phyloP scores from a whole-genome alignment of 345 rosid species.

The Citrus inodora region DNA sequence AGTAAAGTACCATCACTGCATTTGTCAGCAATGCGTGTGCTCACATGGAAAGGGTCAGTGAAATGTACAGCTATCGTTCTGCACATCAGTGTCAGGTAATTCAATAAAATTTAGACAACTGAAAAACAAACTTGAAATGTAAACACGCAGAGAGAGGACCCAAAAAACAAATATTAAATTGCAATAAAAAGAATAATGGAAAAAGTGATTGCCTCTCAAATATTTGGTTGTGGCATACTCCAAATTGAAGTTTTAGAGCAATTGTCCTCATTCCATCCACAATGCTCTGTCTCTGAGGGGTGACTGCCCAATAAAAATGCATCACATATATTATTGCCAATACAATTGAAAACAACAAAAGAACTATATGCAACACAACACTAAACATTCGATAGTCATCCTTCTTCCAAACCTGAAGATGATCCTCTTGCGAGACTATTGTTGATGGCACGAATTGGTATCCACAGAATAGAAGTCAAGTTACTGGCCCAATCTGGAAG shows the following conservation, averaged over 20 bases:
- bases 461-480: conserved; percentile 74
- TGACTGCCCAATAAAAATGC: conserved; percentile 44
- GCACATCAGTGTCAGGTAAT: conserved; percentile 18
- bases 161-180: background rate
- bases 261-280: conserved; percentile 97
- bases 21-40: conserved; percentile 73
- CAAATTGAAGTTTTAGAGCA: conserved; percentile 93
- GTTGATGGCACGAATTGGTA: conserved; percentile 74
- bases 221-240: conserved; percentile 80
- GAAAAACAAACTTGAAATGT: background rate
- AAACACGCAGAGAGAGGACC: background rate
- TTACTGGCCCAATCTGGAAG: conserved; percentile 94
- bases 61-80: conserved; percentile 97
- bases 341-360: conserved; percentile 13
- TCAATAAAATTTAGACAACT: conserved; percentile 5
- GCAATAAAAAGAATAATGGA: conserved; percentile 5
- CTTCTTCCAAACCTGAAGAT: conserved; percentile 62
- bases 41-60: conserved; percentile 88
- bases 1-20: conserved; percentile 78
- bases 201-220: conserved; percentile 65
- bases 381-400: conserved; percentile 11
- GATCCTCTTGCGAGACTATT: conserved; percentile 85
- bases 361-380: conserved; percentile 1
- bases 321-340: conserved; percentile 4
- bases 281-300: conserved; percentile 64